Evolutionary conservation across 2,329 filamentous ascomycete species (phyloP).

Genomic region (Penicillium crustosum): DNA sequence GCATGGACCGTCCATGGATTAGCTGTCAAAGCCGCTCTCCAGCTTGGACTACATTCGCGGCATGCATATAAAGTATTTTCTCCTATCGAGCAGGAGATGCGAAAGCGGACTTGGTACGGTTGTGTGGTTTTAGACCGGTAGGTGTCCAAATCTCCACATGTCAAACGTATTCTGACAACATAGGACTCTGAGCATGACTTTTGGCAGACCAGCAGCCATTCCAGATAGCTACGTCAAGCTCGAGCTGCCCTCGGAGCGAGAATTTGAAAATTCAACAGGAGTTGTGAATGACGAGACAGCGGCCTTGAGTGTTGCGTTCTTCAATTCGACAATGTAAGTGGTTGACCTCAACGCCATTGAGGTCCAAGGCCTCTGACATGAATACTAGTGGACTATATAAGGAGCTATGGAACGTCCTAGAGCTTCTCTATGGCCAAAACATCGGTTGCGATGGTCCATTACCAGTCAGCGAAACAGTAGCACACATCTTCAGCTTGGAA

Average conservation of each 20-base stretch:
- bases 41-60: constrained; percentile 53
- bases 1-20: constrained; percentile 57
- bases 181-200: constrained; percentile 53
- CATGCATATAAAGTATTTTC: constrained; percentile 39
- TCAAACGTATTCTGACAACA: neutral
- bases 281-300: neutral
- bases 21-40: constrained; percentile 52
- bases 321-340: constrained; percentile 27
- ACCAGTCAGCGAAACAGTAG: constrained; percentile 30
- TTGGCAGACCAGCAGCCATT: constrained; percentile 51
- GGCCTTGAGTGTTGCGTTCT: constrained; percentile 18
- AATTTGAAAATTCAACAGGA: constrained; percentile 5
- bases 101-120: constrained; percentile 53
- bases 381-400: constrained; percentile 31
- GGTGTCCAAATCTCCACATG: neutral
- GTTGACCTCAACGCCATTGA: neutral
- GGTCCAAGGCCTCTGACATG: neutral
- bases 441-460: constrained; percentile 37
- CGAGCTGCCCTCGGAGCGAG: constrained; percentile 31
- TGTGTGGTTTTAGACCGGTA: constrained; percentile 51
- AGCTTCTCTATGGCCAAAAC: constrained; percentile 48
- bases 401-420: constrained; percentile 37
- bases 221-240: constrained; percentile 47
- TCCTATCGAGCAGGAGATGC: constrained; percentile 48
- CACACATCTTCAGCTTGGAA: constrained; percentile 35